These are phyloP conservation scores for Tricladium varicosporioides DNA, from an alignment of 2,329 filamentous ascomycete species.

Conservation along the genomic window DNA sequence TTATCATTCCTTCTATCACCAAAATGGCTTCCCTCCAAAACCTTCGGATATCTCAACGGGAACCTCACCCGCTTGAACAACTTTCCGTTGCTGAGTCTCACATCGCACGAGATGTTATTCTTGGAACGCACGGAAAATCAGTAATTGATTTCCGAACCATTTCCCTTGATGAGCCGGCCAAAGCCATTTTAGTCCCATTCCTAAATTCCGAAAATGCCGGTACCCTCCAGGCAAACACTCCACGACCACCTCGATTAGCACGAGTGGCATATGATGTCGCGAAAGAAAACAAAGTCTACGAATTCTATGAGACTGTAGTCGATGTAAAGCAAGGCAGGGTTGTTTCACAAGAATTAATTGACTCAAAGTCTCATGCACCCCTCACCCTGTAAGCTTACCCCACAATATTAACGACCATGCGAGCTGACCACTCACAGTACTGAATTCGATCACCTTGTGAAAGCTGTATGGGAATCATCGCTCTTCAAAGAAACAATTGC, in stretches of 20 bases:
- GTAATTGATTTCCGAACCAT: constrained; percentile 59
- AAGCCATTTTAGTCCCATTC: constrained; percentile 48
- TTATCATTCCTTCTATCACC: too few relatives aligned
- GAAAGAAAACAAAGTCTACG: constrained; percentile 48
- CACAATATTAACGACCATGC: background rate
- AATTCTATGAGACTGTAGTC: constrained; percentile 53
- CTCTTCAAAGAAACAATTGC: constrained; percentile 50
- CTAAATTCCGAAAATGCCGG: constrained; percentile 45
- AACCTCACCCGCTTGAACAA: constrained; percentile 46
- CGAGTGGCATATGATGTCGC: constrained; percentile 56
- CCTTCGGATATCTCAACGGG: constrained; percentile 3
- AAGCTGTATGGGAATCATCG: constrained; percentile 50
- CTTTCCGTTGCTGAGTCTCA: constrained; percentile 46
- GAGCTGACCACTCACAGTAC: constrained; percentile 28
- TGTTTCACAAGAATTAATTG: constrained; percentile 45
- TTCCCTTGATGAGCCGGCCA: constrained; percentile 54
- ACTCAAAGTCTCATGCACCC: constrained; percentile 46
- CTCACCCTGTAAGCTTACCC: constrained; percentile 41
- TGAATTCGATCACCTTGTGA: constrained; percentile 46
- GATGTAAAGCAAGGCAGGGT: constrained; percentile 43
- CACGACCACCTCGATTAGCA: constrained; percentile 48
- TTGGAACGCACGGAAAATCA: constrained; percentile 22
- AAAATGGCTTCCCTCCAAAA: too few relatives aligned
- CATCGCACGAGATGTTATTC: constrained; percentile 49
- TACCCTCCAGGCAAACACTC: constrained; percentile 35